These are phyloP conservation scores for Epichloe coenophiala DNA, from an alignment of 2,329 filamentous ascomycete genomes.

Conservation along the genomic window DNA sequence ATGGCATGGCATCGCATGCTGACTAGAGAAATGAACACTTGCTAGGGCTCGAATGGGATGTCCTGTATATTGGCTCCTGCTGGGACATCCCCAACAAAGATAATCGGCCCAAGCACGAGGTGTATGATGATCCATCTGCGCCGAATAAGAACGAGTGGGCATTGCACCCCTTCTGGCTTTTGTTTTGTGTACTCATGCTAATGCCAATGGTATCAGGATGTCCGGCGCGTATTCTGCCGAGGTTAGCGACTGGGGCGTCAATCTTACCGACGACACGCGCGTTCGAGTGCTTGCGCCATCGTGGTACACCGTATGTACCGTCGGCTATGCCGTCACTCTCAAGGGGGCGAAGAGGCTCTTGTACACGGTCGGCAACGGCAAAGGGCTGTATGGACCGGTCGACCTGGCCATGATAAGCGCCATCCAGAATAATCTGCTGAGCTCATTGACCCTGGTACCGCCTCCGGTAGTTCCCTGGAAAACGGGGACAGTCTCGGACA, in stretches of 20 bases:
- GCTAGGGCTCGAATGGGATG: background rate
- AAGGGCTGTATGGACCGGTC: background rate
- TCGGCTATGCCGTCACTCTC: constrained; percentile 1
- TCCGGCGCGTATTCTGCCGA: background rate
- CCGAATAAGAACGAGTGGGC: background rate
- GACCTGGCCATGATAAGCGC: constrained; percentile 1
- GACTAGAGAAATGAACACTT: too few species aligned
- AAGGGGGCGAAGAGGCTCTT: background rate
- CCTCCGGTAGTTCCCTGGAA: background rate
- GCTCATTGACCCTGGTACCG: background rate
- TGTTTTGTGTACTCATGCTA: too few species aligned
- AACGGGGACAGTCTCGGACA: background rate
- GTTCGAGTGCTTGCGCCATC: background rate
- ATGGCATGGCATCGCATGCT: too few species aligned
- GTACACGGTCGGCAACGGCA: background rate
- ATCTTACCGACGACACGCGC: background rate
- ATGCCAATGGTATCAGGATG: background rate
- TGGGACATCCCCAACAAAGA: constrained; percentile 1
- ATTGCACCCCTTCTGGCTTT: background rate
- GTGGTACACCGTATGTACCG: constrained; percentile 1
- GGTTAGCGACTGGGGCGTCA: background rate
- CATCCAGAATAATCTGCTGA: background rate
- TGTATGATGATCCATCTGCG: background rate
- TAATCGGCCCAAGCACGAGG: background rate
- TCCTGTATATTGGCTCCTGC: background rate